A percentile compares a stretch with the other conserved stretches of the same genome.
These are phyloP conservation scores for Leishmania braziliensis DNA, from an alignment of 208 protist species.

Conservation along the genomic window DNA sequence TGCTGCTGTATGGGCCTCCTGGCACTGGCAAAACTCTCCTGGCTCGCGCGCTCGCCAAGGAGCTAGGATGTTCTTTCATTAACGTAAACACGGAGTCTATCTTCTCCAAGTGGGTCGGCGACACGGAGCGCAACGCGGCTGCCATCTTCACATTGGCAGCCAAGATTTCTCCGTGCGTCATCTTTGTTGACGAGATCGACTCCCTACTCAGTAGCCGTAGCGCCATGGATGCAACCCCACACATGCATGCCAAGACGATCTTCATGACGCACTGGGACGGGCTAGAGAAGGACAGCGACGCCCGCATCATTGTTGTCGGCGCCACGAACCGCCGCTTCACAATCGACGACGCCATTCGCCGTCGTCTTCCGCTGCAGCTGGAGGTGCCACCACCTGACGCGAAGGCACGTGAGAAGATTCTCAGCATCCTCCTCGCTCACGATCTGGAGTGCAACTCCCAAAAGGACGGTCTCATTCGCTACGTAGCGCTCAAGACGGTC, in stretches of 20 bases:
- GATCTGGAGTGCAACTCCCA: slow-evolving; percentile 59
- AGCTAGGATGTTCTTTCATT: slow-evolving; percentile 99
- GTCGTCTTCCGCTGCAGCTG: slow-evolving; percentile 87
- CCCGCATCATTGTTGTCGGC: slow-evolving; percentile 86
- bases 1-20: slow-evolving; percentile 99
- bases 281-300: slow-evolving; percentile 38
- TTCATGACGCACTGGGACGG: slow-evolving; percentile 94
- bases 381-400: slow-evolving; percentile 77
- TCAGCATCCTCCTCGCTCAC: slow-evolving; percentile 70
- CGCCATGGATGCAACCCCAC: slow-evolving; percentile 60
- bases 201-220: slow-evolving; percentile 85
- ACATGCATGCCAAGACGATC: slow-evolving; percentile 88
- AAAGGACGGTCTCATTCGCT: slow-evolving; percentile 58
- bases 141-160: slow-evolving; percentile 87
- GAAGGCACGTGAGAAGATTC: slow-evolving; percentile 65
- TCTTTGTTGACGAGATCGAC: slow-evolving; percentile 95
- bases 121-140: slow-evolving; percentile 97
- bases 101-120: slow-evolving; percentile 94
- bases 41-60: slow-evolving; percentile 98
- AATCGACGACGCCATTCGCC: slow-evolving; percentile 92
- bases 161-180: slow-evolving; percentile 84
- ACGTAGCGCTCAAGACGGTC: slow-evolving; percentile 79
- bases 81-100: slow-evolving; percentile 94
- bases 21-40: slow-evolving; percentile 99
- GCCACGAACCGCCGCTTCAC: slow-evolving; percentile 89